Conservation (phyloP, 2,329 filamentous ascomycete genomes). For the Xylaria sp. region DNA sequence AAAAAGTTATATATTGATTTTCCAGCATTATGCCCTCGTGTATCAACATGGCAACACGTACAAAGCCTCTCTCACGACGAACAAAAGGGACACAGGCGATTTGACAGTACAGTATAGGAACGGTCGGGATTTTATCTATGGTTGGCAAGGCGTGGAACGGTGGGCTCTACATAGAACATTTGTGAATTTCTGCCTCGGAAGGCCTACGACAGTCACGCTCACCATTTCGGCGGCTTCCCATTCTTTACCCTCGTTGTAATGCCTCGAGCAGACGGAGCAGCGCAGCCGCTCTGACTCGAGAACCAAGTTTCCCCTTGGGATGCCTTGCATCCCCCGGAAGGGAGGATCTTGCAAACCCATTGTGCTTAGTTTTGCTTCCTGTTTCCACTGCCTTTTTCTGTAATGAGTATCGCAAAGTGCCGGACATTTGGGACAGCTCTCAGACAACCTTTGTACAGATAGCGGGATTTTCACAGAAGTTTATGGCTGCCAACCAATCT, state of each 20-base stretch:
- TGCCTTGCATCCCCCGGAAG: constrained; percentile 13
- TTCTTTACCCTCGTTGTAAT: constrained; percentile 67
- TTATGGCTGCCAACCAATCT: constrained; percentile 42
- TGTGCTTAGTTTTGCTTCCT: constrained; percentile 53
- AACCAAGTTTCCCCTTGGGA: constrained; percentile 38
- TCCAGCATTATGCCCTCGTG: constrained; percentile 55
- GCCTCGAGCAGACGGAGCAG: constrained; percentile 52
- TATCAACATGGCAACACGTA: constrained; percentile 55
- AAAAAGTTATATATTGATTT: constrained; percentile 54
- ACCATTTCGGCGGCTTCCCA: constrained; percentile 49
- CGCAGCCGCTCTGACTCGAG: constrained; percentile 49
- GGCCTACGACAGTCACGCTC: constrained; percentile 42
- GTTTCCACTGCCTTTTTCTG: constrained; percentile 45
- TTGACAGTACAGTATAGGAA: constrained; percentile 37
- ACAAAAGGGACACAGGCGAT: constrained; percentile 41
- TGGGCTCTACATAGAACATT: constrained; percentile 44
- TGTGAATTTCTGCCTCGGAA: constrained; percentile 44
- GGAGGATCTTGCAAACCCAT: constrained; percentile 39
- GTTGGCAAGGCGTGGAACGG: constrained; percentile 45
- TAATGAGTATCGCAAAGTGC: constrained; percentile 46
- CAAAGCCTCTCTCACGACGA: constrained; percentile 49
- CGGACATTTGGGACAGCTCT: constrained; percentile 46
- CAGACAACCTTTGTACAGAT: constrained; percentile 45
- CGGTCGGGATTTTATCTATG: constrained; percentile 38
- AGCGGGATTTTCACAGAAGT: constrained; percentile 42